Conservation (phyloP, 129 eudicot species). For the Sambucus nigra region DNA sequence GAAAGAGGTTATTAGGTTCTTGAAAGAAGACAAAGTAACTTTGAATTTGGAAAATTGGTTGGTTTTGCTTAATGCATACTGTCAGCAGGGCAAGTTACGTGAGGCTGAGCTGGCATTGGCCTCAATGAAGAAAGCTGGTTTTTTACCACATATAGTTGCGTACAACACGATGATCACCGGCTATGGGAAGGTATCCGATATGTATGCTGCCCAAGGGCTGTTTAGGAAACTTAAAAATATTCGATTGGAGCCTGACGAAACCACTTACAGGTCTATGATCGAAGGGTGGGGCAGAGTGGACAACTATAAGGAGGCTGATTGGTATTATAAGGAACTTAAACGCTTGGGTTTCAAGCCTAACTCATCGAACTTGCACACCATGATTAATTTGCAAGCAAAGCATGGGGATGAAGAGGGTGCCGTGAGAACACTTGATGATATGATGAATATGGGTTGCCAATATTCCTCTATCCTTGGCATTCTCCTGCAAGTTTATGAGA, state of each 20-base stretch:
- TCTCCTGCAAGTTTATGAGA: slow-evolving; percentile 72
- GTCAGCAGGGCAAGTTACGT: slow-evolving; percentile 76
- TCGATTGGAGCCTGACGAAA: slow-evolving; percentile 74
- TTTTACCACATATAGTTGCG: slow-evolving; percentile 67
- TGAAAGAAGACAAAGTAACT: slow-evolving; percentile 47
- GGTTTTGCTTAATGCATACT: slow-evolving; percentile 72
- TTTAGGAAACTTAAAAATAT: slow-evolving; percentile 35
- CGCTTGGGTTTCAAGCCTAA: slow-evolving; percentile 48
- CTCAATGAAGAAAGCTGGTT: slow-evolving; percentile 60
- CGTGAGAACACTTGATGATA: slow-evolving; percentile 42
- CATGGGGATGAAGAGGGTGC: slow-evolving; percentile 63
- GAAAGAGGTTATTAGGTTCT: slow-evolving; percentile 44
- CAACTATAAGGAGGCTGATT: slow-evolving; percentile 43
- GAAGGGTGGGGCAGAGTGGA: slow-evolving; percentile 91
- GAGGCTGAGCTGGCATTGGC: slow-evolving; percentile 49
- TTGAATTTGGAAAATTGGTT: slow-evolving; percentile 79
- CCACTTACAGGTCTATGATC: slow-evolving; percentile 79
- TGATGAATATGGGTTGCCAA: slow-evolving; percentile 70
- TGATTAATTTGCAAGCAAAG: slow-evolving; percentile 75
- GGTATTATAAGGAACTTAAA: slow-evolving; percentile 51
- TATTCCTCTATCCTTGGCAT: slow-evolving; percentile 63
- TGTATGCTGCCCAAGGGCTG: slow-evolving; percentile 53
- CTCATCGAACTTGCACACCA: slow-evolving; percentile 68
- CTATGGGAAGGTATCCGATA: slow-evolving; percentile 69
- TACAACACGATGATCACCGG: slow-evolving; percentile 88